A percentile compares a stretch with the other conserved stretches of the same genome.
Conservation (phyloP, 139 green algal species). For the Ettlia oleoabundans region DNA sequence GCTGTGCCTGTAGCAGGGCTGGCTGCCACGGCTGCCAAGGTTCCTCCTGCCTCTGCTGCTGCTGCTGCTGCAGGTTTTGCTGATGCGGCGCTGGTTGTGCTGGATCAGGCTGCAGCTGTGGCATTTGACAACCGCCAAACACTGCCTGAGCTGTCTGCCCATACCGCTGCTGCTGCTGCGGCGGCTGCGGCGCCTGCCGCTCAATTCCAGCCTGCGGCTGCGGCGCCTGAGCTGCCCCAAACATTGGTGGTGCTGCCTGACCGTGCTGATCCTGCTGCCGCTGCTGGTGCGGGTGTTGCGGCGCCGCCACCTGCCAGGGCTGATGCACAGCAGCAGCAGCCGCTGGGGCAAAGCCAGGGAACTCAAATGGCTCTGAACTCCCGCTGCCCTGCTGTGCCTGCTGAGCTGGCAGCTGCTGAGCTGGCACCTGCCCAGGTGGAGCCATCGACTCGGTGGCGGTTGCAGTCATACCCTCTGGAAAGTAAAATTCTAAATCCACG, state of each 20-base stretch:
- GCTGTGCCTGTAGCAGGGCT: too few relatives aligned
- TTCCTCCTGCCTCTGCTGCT: slow-evolving; percentile 17
- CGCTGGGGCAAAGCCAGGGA: slow-evolving; percentile 9
- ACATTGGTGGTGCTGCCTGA: background rate
- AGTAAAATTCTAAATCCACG: slow-evolving; percentile 8
- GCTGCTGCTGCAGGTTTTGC: slow-evolving; percentile 22
- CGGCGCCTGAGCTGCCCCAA: too few relatives aligned
- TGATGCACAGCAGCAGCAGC: background rate
- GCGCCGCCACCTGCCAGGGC: background rate
- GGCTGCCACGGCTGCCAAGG: slow-evolving; percentile 27
- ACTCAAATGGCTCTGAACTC: background rate
- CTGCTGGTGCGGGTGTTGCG: background rate
- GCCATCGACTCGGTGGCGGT: background rate
- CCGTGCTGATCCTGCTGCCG: background rate
- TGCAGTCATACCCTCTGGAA: background rate
- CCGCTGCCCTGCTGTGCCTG: background rate
- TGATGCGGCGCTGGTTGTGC: slow-evolving; percentile 10
- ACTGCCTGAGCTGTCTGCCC: background rate
- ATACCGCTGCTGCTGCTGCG: slow-evolving; percentile 11
- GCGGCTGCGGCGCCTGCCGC: background rate
- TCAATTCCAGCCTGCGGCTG: background rate
- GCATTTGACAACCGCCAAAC: background rate
- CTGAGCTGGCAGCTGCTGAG: background rate
- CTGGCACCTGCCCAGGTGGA: background rate
- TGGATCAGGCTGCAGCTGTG: background rate